A percentile compares a stretch with the other conserved stretches of the same genome.
Conservation (phyloP, 2,329 filamentous ascomycete genomes). For the Corynespora cassiicola region DNA sequence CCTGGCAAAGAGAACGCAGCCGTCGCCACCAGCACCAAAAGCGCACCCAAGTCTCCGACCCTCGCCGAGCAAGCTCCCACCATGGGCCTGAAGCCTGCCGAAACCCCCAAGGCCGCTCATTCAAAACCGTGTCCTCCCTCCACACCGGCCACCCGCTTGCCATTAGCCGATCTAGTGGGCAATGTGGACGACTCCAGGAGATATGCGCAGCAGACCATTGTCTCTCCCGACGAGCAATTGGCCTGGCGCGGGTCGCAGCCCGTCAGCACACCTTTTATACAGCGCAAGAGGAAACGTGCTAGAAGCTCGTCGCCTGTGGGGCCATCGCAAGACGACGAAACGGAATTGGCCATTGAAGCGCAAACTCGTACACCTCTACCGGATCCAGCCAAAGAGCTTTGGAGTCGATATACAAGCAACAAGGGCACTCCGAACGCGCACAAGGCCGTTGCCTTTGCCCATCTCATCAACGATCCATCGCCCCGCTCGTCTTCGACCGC, state of each 20-base stretch:
- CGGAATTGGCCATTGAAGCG: constrained; percentile 37
- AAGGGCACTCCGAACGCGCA: constrained; percentile 44
- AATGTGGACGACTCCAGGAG: constrained; percentile 64
- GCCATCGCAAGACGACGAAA: constrained; percentile 47
- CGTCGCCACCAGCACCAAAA: constrained; percentile 14
- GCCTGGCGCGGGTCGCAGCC: constrained; percentile 62
- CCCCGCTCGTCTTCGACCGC: constrained; percentile 52
- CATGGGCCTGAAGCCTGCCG: constrained; percentile 20
- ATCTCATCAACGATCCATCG: constrained; percentile 54
- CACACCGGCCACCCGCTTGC: constrained; percentile 65
- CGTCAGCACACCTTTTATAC: constrained; percentile 48
- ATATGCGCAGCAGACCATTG: constrained; percentile 53
- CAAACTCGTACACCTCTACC: constrained; percentile 56
- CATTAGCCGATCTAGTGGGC: constrained; percentile 66
- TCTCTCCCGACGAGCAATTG: constrained; percentile 67
- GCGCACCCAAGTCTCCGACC: constrained; percentile 28
- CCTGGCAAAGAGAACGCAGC: constrained; percentile 53
- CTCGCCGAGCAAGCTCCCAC: constrained; percentile 18
- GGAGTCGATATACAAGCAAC: constrained; percentile 52
- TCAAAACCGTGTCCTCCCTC: constrained; percentile 54
- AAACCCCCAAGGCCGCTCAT: constrained; percentile 34
- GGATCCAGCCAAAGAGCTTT: constrained; percentile 55
- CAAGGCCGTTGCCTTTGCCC: constrained; percentile 49
- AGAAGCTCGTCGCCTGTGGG: constrained; percentile 54
- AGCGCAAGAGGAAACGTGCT: constrained; percentile 53